Evolutionary conservation across 148 eudicot genomes (phyloP).

Genomic region (Suaeda aralocaspica): DNA sequence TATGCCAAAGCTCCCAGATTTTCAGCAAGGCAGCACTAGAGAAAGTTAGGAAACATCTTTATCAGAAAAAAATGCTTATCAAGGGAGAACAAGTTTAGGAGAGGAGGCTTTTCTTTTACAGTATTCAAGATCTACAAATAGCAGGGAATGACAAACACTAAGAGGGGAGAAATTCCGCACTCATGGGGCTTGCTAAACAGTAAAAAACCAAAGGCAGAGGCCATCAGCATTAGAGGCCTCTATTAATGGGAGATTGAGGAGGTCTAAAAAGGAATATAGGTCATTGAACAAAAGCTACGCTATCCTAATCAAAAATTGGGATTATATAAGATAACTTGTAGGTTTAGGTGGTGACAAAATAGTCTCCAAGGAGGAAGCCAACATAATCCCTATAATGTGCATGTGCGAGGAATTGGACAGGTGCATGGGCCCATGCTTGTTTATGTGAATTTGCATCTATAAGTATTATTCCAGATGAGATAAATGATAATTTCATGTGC

Average conservation of each 20-base stretch:
- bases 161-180: neutral
- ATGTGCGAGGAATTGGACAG: neutral
- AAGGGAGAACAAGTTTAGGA: neutral
- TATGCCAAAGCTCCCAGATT: too few species aligned
- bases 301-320: neutral
- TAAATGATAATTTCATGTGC: neutral
- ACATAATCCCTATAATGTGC: neutral
- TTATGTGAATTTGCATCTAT: neutral
- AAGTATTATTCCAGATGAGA: neutral
- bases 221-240: neutral
- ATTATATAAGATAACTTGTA: neutral
- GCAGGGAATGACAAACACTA: too few species aligned
- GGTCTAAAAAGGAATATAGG: neutral
- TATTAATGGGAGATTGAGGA: neutral
- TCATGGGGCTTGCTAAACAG: neutral
- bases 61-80: too few species aligned
- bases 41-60: too few species aligned
- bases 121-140: too few species aligned
- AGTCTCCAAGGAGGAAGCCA: neutral
- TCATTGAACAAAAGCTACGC: neutral
- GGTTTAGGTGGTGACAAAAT: too few species aligned
- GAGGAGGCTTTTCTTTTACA: too few species aligned
- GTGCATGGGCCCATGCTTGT: neutral
- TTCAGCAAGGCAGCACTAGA: too few species aligned
- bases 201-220: neutral